Evolutionary conservation across 1,139 yeast species (phyloP), one percentile per base, ranked within the genome.

Genomic region (Kodamaea ohmeri): DNA sequence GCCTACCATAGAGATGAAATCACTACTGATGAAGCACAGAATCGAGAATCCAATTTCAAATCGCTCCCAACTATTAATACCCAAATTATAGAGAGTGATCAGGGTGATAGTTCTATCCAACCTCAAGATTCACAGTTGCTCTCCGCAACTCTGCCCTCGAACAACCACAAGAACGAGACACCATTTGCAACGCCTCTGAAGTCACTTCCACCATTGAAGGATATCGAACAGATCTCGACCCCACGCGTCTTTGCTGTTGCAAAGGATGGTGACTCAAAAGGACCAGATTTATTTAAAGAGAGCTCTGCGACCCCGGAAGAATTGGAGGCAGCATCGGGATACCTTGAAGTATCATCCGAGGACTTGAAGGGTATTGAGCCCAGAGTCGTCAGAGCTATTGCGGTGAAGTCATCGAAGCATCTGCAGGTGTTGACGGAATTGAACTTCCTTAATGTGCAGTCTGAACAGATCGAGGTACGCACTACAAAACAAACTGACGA

Each of bases 171-270:
- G 11, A 30, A 9, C 7, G 17, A 22, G 24, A 35, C 37, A 14
- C 31, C 34, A 18, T 21, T 34, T 31, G 35, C 33, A 14, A 31
- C 41, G 6, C 40, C 40, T 14, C 22, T 24, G 31, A 70, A 70
- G 45, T 53, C 61, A 13, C 55, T 71, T 21, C 75, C 75, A 2
- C 64, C 75, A 5, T 52, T 70, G 24, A 71, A 70, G 50, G 75
- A 70, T 38, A 67, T 69, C 15, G 76, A 70, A 34, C 51, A 55
- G 11, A 69, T 71, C 25, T 60, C 55, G 6, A 71, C 76, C 1
- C 76, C 76, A 1, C 69, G 68, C 41, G 50, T 65, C 9, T 69
- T 71, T 47, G 49, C 52, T 32, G 75, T 71, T 9, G 75, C 76
- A 13, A 58, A 53, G 43, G 76, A 69, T 19, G 5, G 16, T 11